Evolutionary conservation across 768 basidiomycete genomes (phyloP).

Genomic region (Lactarius vividus): DNA sequence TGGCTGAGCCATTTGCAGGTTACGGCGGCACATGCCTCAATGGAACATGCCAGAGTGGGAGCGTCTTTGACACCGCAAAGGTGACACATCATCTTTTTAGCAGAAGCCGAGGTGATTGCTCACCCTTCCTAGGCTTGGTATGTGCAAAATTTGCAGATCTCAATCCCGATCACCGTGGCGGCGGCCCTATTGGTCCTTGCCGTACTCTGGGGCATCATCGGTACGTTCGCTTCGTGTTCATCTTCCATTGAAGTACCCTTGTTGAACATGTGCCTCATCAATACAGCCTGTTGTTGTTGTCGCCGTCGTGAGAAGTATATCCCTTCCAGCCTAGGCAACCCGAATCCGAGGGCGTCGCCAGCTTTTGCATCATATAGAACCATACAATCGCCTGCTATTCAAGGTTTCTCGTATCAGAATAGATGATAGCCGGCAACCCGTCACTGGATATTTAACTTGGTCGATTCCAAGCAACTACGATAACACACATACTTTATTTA

Average conservation of each 20-base stretch:
- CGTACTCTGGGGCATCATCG: conserved; percentile 50
- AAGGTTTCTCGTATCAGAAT: conserved; percentile 3
- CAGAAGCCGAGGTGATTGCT: conserved; percentile 15
- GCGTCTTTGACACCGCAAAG: conserved; percentile 58
- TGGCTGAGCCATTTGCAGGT: conserved; percentile 39
- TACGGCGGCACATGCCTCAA: conserved; percentile 67
- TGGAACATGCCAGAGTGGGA: conserved; percentile 61
- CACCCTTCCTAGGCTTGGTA: conserved; percentile 61
- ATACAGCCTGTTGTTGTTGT: conserved; percentile 12
- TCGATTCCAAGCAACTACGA: background rate
- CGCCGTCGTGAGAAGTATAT: background rate
- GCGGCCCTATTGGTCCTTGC: conserved; percentile 60
- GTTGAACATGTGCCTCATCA: background rate
- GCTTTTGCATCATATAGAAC: background rate
- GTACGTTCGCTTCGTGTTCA: conserved; percentile 37
- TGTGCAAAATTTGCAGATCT: conserved; percentile 68
- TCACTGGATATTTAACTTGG: background rate
- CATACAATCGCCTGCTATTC: background rate
- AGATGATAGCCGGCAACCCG: background rate
- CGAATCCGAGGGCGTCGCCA: background rate
- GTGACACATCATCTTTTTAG: conserved; percentile 34
- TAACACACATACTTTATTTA: conserved; percentile 7
- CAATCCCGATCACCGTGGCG: conserved; percentile 76
- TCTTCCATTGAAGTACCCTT: background rate
- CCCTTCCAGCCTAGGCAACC: background rate